Evolutionary conservation across 108 stramenopile genomes (phyloP).

Genomic region (Cyclotella kingstonii): DNA sequence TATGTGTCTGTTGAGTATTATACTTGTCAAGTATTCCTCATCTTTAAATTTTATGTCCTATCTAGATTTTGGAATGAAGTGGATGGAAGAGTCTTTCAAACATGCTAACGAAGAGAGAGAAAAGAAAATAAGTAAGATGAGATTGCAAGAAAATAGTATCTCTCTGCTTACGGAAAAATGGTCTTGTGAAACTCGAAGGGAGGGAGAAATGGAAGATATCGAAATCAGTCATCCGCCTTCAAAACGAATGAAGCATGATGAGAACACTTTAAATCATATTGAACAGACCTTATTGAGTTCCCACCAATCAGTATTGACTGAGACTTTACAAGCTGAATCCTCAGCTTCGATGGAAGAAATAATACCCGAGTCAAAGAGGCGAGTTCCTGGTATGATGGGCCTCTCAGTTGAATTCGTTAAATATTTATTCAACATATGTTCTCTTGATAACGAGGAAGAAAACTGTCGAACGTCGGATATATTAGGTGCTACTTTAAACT

Average conservation of each 20-base stretch:
- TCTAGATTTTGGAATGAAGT: conserved; percentile 1
- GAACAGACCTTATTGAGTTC: not conserved
- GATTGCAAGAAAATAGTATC: not conserved
- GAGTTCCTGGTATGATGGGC: conserved; percentile 44
- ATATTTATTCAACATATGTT: conserved; percentile 5
- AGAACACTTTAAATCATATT: not conserved
- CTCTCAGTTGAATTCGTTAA: conserved; percentile 40
- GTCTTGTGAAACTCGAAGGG: not conserved
- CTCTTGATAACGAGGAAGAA: not conserved
- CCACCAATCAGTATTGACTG: not conserved
- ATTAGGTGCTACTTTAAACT: not conserved
- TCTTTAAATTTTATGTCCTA: not conserved
- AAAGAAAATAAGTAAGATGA: not conserved
- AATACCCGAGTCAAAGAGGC: conserved; percentile 21
- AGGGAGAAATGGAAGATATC: not conserved
- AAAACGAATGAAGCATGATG: conserved; percentile 4
- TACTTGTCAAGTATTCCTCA: not conserved
- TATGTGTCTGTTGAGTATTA: conserved; percentile 8
- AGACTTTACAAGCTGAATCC: no score
- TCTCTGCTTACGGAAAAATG: not conserved
- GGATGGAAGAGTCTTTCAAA: not conserved
- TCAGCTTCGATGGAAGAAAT: conserved; percentile 3
- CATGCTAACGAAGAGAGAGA: not conserved
- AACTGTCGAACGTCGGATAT: not conserved
- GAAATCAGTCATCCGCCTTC: not conserved